Evolutionary conservation across 2,329 filamentous ascomycete species (phyloP).

Genomic region (Ceratocystis diversiconidia): DNA sequence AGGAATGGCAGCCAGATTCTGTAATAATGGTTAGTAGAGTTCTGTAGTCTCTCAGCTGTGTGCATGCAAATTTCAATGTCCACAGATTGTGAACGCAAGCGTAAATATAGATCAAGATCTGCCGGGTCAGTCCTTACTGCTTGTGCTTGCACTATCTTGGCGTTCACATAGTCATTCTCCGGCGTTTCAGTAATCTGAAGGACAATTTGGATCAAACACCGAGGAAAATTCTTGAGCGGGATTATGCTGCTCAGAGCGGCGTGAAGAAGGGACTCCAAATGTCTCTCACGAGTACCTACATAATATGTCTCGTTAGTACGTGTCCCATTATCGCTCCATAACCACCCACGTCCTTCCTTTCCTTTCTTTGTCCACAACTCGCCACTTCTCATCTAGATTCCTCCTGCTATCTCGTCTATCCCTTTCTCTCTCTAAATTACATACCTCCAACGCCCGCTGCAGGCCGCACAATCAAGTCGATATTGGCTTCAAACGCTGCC

Average conservation of each 20-base stretch:
- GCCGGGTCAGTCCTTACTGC: slow-evolving; percentile 33
- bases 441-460: slow-evolving; percentile 68
- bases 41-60: not conserved
- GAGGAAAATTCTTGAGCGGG: slow-evolving; percentile 59
- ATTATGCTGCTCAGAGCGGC: slow-evolving; percentile 60
- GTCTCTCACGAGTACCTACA: slow-evolving; percentile 57
- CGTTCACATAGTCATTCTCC: slow-evolving; percentile 49
- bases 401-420: not conserved
- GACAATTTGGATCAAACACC: slow-evolving; percentile 65
- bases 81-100: not conserved
- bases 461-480: slow-evolving; percentile 84
- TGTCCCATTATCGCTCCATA: not conserved
- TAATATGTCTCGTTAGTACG: slow-evolving; percentile 16
- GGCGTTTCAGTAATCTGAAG: slow-evolving; percentile 62
- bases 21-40: slow-evolving; percentile 3
- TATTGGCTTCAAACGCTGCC: slow-evolving; percentile 73
- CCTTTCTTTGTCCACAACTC: not conserved
- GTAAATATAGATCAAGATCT: not conserved
- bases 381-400: not conserved
- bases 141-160: slow-evolving; percentile 44
- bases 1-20: slow-evolving; percentile 71
- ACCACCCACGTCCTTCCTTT: not conserved
- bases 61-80: not conserved
- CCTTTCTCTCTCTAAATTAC: slow-evolving; percentile 19
- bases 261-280: slow-evolving; percentile 65